Base-by-base conservation (phyloP, 2,329 filamentous ascomycete species). In the Fusarium siculi region DNA sequence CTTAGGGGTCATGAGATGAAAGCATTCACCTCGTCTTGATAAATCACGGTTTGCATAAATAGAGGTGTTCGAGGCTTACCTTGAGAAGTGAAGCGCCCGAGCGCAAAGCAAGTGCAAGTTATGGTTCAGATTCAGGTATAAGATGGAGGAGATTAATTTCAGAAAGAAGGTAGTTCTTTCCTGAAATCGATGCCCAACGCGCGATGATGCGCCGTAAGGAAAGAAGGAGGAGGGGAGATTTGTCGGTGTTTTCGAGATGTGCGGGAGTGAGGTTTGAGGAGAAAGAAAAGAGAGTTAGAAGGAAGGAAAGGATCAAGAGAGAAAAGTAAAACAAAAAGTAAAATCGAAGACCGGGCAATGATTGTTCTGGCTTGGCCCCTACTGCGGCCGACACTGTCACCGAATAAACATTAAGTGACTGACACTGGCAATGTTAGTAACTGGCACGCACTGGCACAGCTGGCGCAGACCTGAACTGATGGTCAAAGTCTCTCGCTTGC, bases 121-220 rank as follows among this genome's bases (percentile, higher is more conserved):
- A 28, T 47, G 18, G 15, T 15, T 58, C 10, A n/a, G 42, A 3
- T 44, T 44, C n/a, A 28, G 40, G 49, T 50, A 28, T 39, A 32
- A 50, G 47, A 21, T 42, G 40, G 49, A 40, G 23, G 42, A 30
- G 18, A 16, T 52, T 28, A 14, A 25, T 9, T 25, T 36, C 30
- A 19, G 40, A 56, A 52, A 40, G 6, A 72, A 56, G 21, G 30
- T 30, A 18, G 63, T 21, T 72, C 63, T 44, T 74, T 74, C 71
- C 63, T 53, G 58, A 16, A 25, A n/a, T 40, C 36, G 32, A 58
- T 58, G 32, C 28, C 50, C 49, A 46, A 52, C 34, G 25, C 62
- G 52, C 28, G 44, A 44, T 25, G 55, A 53, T 53, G 63, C 28
- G 39, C 34, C n/a, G 52, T n/a, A 23, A 44, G 57, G 46, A 69